Evolutionary conservation across 1,139 yeast genomes (phyloP).

Genomic region (Pichia sp.): DNA sequence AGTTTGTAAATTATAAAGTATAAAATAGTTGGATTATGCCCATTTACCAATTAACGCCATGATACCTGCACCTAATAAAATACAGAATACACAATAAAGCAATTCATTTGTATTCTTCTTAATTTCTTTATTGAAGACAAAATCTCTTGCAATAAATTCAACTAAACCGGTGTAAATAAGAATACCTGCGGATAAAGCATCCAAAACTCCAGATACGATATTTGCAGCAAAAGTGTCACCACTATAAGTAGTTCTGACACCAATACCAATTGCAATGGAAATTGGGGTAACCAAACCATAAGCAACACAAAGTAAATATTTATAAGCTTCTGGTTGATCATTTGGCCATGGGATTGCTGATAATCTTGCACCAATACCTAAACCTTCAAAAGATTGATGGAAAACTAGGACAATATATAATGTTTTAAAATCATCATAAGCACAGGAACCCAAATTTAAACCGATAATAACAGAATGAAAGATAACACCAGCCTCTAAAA

Average conservation of each 20-base stretch:
- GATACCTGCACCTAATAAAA: constrained; percentile 57
- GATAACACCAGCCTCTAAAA: constrained; percentile 49
- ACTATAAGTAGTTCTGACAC: constrained; percentile 62
- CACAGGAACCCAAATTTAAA: constrained; percentile 48
- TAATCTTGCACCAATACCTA: constrained; percentile 83
- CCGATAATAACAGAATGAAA: constrained; percentile 56
- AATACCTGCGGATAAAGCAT: constrained; percentile 80
- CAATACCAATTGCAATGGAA: constrained; percentile 80
- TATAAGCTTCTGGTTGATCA: constrained; percentile 19
- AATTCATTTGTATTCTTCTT: constrained; percentile 36
- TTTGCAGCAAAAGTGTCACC: constrained; percentile 52
- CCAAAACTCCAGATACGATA: constrained; percentile 73
- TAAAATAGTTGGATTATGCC: constrained; percentile 44
- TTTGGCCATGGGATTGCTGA: constrained; percentile 68
- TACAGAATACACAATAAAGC: constrained; percentile 40
- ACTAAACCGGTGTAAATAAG: constrained; percentile 80
- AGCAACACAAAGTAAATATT: constrained; percentile 22
- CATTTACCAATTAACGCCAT: constrained; percentile 86
- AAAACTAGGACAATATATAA: constrained; percentile 75
- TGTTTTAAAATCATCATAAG: constrained; percentile 59
- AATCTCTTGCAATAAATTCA: constrained; percentile 85
- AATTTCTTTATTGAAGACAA: constrained; percentile 58
- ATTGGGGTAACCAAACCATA: constrained; percentile 76
- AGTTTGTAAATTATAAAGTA: not conserved
- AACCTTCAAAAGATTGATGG: constrained; percentile 91